These are phyloP conservation scores for Termitomyces sp. DNA, from an alignment of 768 basidiomycete species.

Conservation along the genomic window DNA sequence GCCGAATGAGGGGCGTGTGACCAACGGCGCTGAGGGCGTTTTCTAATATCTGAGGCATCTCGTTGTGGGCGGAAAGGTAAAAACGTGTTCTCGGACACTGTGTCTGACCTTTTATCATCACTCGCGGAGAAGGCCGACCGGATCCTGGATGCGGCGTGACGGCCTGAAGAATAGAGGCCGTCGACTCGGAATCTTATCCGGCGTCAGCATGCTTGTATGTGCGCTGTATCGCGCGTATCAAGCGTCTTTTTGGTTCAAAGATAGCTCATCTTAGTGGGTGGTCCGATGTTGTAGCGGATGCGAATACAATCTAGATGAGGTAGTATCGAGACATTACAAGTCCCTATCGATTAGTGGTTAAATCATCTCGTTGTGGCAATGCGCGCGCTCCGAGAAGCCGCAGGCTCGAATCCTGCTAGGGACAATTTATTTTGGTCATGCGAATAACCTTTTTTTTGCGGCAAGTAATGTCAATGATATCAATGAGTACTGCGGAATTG, in stretches of 20 bases:
- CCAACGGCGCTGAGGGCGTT: conserved; percentile 84
- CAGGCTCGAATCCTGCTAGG: conserved; percentile 23
- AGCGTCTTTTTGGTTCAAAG: background rate
- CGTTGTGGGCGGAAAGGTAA: background rate
- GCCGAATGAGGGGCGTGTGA: conserved; percentile 83
- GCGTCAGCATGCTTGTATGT: background rate
- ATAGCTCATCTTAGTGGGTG: background rate
- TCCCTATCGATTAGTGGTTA: conserved; percentile 11
- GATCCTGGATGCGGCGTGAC: background rate
- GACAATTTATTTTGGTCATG: conserved; percentile 4
- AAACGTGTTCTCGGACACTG: background rate
- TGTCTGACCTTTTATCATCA: conserved; percentile 7
- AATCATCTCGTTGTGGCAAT: conserved; percentile 21
- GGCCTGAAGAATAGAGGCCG: background rate
- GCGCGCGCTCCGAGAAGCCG: conserved; percentile 18
- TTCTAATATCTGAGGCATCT: conserved; percentile 56
- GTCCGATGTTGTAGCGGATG: background rate
- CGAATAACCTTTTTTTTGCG: conserved; percentile 1
- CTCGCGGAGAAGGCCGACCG: conserved; percentile 1
- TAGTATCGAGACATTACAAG: background rate
- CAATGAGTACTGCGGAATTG: no score
- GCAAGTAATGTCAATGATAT: no score
- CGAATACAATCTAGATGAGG: background rate
- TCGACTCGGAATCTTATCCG: background rate
- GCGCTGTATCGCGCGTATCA: background rate